Percentiles rank a stretch among this genome's conserved stretches.
These are phyloP conservation scores for Fusarium longipes DNA, from an alignment of 2,329 filamentous ascomycete species.

Conservation along the genomic window DNA sequence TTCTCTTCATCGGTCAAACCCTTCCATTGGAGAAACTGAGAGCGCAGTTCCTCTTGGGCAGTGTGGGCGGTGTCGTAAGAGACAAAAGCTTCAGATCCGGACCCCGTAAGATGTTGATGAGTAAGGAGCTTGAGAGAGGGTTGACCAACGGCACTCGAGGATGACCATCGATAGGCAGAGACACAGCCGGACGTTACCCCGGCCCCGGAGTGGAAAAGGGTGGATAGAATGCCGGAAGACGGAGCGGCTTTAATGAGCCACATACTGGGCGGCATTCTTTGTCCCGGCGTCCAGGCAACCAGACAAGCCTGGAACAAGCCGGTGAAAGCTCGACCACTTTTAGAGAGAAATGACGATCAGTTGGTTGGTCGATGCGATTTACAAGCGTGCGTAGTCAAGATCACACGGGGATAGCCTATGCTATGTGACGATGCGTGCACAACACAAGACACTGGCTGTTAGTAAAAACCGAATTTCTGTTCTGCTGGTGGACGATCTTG, in stretches of 20 bases:
- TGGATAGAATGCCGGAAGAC: constrained; percentile 26
- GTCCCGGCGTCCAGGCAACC: background rate
- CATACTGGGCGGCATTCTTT: constrained; percentile 21
- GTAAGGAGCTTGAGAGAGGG: constrained; percentile 43
- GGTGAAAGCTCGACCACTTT: background rate
- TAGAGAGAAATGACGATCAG: constrained; percentile 5
- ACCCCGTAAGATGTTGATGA: constrained; percentile 48
- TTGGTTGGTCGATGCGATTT: constrained; percentile 14
- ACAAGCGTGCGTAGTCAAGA: constrained; percentile 5
- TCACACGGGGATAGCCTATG: constrained; percentile 13
- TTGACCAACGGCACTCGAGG: constrained; percentile 8
- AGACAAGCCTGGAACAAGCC: background rate
- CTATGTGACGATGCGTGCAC: background rate
- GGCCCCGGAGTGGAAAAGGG: constrained; percentile 21
- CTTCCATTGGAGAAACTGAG: constrained; percentile 52
- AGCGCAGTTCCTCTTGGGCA: constrained; percentile 51
- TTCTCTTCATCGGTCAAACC: constrained; percentile 37
- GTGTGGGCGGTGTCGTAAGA: constrained; percentile 49
- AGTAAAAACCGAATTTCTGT: constrained; percentile 26
- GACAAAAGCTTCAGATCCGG: constrained; percentile 40
- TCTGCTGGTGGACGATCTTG: constrained; percentile 22
- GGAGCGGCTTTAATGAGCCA: constrained; percentile 17
- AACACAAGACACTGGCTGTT: constrained; percentile 11
- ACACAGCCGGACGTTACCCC: constrained; percentile 8
- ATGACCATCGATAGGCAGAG: constrained; percentile 17